Evolutionary conservation across 768 basidiomycete species (phyloP).

Genomic region (Gloeopeniophorella convolvens): DNA sequence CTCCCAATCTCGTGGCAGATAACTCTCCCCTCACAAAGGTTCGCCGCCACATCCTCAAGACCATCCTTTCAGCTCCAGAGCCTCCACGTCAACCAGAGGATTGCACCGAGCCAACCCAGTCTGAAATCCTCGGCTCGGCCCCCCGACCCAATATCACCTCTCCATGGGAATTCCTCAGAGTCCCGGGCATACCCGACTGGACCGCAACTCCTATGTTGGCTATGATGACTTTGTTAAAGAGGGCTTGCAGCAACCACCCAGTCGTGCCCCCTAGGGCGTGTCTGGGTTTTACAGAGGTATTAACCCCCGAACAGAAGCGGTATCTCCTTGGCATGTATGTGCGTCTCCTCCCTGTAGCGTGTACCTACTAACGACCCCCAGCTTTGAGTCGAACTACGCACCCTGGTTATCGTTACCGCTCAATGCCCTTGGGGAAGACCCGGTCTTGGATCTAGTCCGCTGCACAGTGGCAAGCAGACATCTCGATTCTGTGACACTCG

Average conservation of each 20-base stretch:
- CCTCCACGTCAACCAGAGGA: neutral
- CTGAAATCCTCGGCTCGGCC: neutral
- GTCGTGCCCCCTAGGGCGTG: constrained; percentile 22
- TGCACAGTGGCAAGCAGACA: constrained; percentile 43
- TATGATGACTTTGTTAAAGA: constrained; percentile 35
- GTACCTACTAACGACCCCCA: constrained; percentile 14
- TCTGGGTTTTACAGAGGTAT: constrained; percentile 10
- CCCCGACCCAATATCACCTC: constrained; percentile 14
- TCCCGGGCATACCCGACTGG: constrained; percentile 37
- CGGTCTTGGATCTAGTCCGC: constrained; percentile 38
- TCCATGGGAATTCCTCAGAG: constrained; percentile 36
- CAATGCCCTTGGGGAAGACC: constrained; percentile 25
- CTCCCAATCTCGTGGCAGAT: constrained; percentile 22
- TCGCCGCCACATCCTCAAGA: neutral
- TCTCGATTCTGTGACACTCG: constrained; percentile 31
- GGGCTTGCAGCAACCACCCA: constrained; percentile 23
- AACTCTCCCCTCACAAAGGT: constrained; percentile 5
- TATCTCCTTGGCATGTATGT: constrained; percentile 16
- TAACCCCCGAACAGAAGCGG: constrained; percentile 10
- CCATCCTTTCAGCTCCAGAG: neutral
- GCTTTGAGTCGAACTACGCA: constrained; percentile 38
- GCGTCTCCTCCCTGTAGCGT: neutral
- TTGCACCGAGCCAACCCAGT: constrained; percentile 13
- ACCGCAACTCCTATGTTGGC: constrained; percentile 41
- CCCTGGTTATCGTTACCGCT: constrained; percentile 40